Conservation (phyloP, 2,329 filamentous ascomycete genomes). For the Simplicillium sp. region DNA sequence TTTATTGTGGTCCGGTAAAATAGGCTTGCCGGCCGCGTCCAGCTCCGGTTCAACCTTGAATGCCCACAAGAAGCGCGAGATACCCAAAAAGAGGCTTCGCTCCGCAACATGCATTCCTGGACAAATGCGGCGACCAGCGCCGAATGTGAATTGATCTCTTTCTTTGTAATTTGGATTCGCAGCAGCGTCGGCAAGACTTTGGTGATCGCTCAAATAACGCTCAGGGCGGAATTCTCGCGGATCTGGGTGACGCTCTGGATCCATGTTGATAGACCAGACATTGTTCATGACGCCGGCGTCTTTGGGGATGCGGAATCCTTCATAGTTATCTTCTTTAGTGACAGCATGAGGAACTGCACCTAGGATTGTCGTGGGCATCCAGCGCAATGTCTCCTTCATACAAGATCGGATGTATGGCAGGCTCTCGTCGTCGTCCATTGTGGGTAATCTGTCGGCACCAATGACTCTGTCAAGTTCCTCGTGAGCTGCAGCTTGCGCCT, state of each 20-base stretch:
- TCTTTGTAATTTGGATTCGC: too few species aligned
- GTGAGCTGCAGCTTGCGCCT: constrained; percentile 26
- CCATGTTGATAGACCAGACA: constrained; percentile 34
- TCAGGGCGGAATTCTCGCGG: constrained; percentile 32
- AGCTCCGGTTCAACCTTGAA: too few species aligned
- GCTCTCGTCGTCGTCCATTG: constrained; percentile 25
- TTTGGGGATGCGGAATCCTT: constrained; percentile 32
- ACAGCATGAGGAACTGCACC: constrained; percentile 25
- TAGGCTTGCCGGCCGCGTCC: too few species aligned
- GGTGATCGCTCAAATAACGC: too few species aligned
- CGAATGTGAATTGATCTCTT: too few species aligned
- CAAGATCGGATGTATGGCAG: constrained; percentile 33
- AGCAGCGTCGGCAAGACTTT: too few species aligned
- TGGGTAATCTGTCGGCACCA: constrained; percentile 27
- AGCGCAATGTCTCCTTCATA: constrained; percentile 35
- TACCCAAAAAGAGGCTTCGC: too few species aligned
- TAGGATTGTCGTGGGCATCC: constrained; percentile 30
- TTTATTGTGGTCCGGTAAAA: too few species aligned
- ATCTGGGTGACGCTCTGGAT: constrained; percentile 28
- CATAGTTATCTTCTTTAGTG: constrained; percentile 23
- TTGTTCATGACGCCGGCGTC: constrained; percentile 30
- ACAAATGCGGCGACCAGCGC: too few species aligned
- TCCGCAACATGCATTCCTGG: too few species aligned
- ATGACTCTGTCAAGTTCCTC: constrained; percentile 28
- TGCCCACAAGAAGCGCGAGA: too few species aligned